These are phyloP conservation scores for Pythium aristosporum DNA, from an alignment of 352 stramenopile species.

Conservation along the genomic window DNA sequence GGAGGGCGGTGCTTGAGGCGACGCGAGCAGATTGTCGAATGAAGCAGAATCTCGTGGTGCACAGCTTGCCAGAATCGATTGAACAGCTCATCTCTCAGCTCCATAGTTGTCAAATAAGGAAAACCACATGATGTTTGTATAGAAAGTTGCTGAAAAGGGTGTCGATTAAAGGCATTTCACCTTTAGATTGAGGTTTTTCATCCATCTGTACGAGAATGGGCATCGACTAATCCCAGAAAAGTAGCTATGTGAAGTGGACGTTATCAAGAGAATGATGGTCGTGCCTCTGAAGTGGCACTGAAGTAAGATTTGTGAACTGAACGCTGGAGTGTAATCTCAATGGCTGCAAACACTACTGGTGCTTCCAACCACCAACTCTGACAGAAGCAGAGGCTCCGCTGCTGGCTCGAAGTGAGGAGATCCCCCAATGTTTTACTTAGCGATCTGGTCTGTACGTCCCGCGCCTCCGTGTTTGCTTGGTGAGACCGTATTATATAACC, in stretches of 20 bases:
- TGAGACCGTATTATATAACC: too few species aligned
- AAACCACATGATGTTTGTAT: neutral
- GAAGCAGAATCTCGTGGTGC: neutral
- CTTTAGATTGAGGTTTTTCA: conserved; percentile 11
- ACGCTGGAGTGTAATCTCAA: too few species aligned
- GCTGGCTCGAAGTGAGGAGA: too few species aligned
- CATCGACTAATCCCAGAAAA: conserved; percentile 21
- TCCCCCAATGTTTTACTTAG: too few species aligned
- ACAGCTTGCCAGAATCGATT: too few species aligned
- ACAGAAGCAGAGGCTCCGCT: too few species aligned
- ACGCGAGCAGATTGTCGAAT: conserved; percentile 6
- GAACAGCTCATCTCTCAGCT: too few species aligned
- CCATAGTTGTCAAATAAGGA: conserved; percentile 2
- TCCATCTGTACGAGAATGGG: neutral
- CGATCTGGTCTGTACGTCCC: too few species aligned
- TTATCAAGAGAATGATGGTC: conserved; percentile 19
- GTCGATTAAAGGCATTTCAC: conserved; percentile 10
- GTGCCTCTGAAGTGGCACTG: conserved; percentile 1
- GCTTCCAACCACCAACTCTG: too few species aligned
- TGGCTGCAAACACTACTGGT: too few species aligned
- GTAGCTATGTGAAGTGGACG: conserved; percentile 25
- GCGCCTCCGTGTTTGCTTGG: too few species aligned
- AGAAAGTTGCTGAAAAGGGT: neutral
- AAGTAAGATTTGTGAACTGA: neutral
- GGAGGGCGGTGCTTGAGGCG: neutral